phyloP scores from a whole-genome alignment of 345 rosid genomes.

The Euphorbia peplus region DNA sequence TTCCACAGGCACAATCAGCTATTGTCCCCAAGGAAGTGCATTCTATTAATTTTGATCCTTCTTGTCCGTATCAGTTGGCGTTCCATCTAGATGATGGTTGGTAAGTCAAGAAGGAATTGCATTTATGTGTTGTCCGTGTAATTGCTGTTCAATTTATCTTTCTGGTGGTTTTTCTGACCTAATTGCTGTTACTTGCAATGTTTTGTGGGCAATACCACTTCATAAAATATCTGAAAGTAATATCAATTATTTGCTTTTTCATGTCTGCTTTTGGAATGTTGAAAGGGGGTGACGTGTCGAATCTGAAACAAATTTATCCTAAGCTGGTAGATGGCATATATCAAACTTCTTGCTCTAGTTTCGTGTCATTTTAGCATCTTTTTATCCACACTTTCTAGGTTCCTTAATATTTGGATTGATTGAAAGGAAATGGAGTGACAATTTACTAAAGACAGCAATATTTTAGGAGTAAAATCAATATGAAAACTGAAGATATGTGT shows the following conservation, averaged over 20 bases:
- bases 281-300: background rate
- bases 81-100: conserved; percentile 97
- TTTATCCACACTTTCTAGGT: background rate
- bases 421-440: background rate
- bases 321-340: background rate
- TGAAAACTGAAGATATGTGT: background rate
- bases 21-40: conserved; percentile 77
- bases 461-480: background rate
- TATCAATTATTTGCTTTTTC: background rate
- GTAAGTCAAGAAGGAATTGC: conserved; percentile 39
- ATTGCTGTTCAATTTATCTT: background rate
- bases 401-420: background rate
- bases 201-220: background rate
- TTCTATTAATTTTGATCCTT: conserved; percentile 72
- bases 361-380: background rate
- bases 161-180: background rate
- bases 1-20: conserved; percentile 77
- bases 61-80: conserved; percentile 75
- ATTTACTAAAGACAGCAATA: background rate
- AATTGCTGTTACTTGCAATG: background rate
- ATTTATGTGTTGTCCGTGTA: background rate
- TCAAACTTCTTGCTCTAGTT: background rate
- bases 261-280: background rate
- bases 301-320: background rate
- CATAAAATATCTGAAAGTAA: background rate